phyloP scores from a whole-genome alignment of 2,329 filamentous ascomycete genomes.

The Dothideomycetes sp. region DNA sequence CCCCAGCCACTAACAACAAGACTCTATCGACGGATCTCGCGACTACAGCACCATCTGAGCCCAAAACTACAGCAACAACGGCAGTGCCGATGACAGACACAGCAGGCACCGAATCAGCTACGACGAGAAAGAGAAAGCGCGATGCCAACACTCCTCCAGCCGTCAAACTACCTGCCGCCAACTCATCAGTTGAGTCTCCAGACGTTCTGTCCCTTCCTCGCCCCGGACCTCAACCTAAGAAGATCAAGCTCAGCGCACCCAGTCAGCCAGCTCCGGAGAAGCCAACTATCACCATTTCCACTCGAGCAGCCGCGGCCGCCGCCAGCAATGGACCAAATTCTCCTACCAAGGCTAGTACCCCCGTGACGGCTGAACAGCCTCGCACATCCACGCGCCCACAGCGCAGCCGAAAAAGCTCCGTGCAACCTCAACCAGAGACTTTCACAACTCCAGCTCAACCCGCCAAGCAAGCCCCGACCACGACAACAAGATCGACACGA shows the following conservation, averaged over 20 bases:
- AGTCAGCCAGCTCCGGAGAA: conserved; percentile 9
- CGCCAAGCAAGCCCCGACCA: conserved; percentile 19
- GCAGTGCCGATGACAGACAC: conserved; percentile 1
- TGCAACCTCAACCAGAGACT: conserved; percentile 2
- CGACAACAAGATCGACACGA: conserved; percentile 1
- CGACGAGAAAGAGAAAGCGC: conserved; percentile 45
- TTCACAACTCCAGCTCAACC: conserved; percentile 14
- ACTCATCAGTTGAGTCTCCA: conserved; percentile 11
- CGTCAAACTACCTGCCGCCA: conserved; percentile 6
- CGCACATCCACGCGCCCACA: conserved; percentile 5
- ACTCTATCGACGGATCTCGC: neutral
- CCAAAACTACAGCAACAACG: neutral
- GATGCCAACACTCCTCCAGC: conserved; percentile 38
- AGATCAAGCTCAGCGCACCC: conserved; percentile 25
- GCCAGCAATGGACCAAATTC: conserved; percentile 15
- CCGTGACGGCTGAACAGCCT: conserved; percentile 11
- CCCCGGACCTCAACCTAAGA: conserved; percentile 24
- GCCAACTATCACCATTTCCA: conserved; percentile 3
- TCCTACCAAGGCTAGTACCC: neutral
- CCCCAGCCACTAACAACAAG: neutral
- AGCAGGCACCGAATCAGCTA: conserved; percentile 17
- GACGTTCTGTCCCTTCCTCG: conserved; percentile 14
- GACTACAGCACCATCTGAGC: neutral
- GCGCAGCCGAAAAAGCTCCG: conserved; percentile 4
- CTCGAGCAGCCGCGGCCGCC: conserved; percentile 15